Evolutionary conservation across 106 monocot species (phyloP), one percentile per base, ranked within the genome.

Genomic region (Hemerocallis citrina): DNA sequence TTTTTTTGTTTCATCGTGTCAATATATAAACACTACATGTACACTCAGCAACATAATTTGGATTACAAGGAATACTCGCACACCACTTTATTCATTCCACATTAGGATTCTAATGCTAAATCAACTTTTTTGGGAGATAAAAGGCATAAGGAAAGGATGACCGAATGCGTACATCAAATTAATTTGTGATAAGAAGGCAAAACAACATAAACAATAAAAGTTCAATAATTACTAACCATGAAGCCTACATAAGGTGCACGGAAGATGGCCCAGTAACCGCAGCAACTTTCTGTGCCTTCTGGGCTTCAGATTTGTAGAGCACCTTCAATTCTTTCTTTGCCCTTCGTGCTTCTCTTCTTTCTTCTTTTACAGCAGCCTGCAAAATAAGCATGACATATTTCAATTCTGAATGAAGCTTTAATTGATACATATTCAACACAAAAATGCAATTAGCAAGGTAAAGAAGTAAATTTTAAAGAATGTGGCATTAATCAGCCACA

Each of bases 221-320:
- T 54, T 54, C 5, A 29, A 64, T n/a, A 37, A 37, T 38, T 37
- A 27, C 22, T 50, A 34, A 41, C 29, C 50, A 50, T 13, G 40
- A 59, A 47, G 51, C 61, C 82, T 75, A 95, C 84, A 79, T 77
- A 54, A 95, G 84, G 56, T 79, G 91, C 27, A 96, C 57, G 9
- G 96, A 81, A 72, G 91, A 79, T 62, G 96, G 91, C 47, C 91
- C 87, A 13, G 91, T 44, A 61, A 84, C 59, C 42, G 96, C 86
- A 72, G 72, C 91, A 64, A 75, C 74, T 36, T 79, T 91, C 42
- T 91, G 96, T 62, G 96, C 96, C 51, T 40, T 72, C 43, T 87
- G 78, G 6, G 79, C 70, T 91, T 96, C 96, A 63, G 59, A 69
- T 65, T 42, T 87, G 76, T 96, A 96, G 33, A 96, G 33, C 9